phyloP scores from a whole-genome alignment of 177 flowering plant species.

The Vitis hybrid region DNA sequence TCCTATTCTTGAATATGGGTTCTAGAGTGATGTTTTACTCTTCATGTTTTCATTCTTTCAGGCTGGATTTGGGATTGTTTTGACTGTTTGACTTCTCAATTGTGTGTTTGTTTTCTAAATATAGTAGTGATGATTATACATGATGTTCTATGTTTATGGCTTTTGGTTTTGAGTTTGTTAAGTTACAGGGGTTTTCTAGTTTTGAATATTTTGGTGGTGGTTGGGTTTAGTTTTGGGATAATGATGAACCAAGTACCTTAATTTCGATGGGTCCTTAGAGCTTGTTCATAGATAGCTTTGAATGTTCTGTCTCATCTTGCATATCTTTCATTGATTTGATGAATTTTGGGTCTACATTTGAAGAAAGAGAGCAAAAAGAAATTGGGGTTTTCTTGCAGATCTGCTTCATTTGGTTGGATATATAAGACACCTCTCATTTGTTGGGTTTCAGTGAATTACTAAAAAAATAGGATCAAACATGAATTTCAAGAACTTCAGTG shows the following conservation, averaged over 20 bases:
- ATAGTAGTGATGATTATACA: too few species aligned
- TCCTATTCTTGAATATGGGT: background rate
- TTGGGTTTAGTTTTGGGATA: too few species aligned
- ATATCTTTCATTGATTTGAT: background rate
- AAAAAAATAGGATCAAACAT: constrained; percentile 27
- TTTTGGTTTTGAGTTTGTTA: background rate
- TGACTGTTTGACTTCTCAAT: too few species aligned
- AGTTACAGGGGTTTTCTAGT: background rate
- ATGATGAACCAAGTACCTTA: too few species aligned
- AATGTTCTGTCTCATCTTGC: too few species aligned
- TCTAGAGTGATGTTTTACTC: background rate
- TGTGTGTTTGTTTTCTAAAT: too few species aligned
- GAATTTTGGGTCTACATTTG: constrained; percentile 3
- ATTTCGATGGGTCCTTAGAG: too few species aligned
- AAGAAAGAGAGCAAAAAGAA: background rate
- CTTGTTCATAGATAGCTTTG: too few species aligned
- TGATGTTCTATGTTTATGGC: too few species aligned
- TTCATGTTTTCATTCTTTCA: background rate
- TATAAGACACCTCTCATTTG: constrained; percentile 2
- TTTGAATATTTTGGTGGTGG: background rate
- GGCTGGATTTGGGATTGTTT: too few species aligned
- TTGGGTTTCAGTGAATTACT: background rate
- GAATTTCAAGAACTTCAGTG: constrained; percentile 35
- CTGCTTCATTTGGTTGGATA: constrained; percentile 10
- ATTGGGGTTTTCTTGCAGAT: background rate